phyloP scores from a whole-genome alignment of 2,329 filamentous ascomycete genomes.

The Fusarium graminum region DNA sequence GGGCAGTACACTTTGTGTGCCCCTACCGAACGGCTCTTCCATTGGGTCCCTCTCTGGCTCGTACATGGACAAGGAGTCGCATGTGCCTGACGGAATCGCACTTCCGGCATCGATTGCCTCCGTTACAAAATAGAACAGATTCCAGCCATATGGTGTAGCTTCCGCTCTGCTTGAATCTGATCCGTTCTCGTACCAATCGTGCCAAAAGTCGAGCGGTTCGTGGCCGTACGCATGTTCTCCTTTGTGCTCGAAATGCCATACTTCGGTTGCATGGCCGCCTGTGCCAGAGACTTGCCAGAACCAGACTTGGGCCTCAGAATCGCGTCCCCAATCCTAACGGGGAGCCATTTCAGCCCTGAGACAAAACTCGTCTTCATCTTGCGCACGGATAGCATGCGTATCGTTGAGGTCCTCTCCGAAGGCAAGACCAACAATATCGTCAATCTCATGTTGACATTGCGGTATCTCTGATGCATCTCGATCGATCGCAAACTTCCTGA shows the following conservation, averaged over 20 bases:
- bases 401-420: not conserved
- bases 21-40: too few species aligned
- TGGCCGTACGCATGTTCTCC: slow-evolving; percentile 8
- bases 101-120: not conserved
- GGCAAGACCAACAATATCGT: too few species aligned
- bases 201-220: slow-evolving; percentile 22
- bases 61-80: not conserved
- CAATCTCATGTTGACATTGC: too few species aligned
- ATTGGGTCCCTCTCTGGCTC: not conserved
- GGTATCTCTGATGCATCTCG: not conserved
- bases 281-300: slow-evolving; percentile 15
- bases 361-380: slow-evolving; percentile 11
- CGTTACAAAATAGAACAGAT: not conserved
- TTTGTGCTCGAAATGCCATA: slow-evolving; percentile 14
- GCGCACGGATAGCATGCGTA: slow-evolving; percentile 3
- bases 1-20: not conserved
- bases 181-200: slow-evolving; percentile 5
- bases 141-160: slow-evolving; percentile 22
- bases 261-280: slow-evolving; percentile 8
- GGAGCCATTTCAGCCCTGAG: slow-evolving; percentile 4
- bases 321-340: slow-evolving; percentile 22
- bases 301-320: not conserved
- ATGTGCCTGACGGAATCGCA: not conserved
- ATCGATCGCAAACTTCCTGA: slow-evolving; percentile 13
- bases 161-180: not conserved